Base-by-base conservation (phyloP, 108 stramenopile species). In the Aurantiochytrium sp. region DNA sequence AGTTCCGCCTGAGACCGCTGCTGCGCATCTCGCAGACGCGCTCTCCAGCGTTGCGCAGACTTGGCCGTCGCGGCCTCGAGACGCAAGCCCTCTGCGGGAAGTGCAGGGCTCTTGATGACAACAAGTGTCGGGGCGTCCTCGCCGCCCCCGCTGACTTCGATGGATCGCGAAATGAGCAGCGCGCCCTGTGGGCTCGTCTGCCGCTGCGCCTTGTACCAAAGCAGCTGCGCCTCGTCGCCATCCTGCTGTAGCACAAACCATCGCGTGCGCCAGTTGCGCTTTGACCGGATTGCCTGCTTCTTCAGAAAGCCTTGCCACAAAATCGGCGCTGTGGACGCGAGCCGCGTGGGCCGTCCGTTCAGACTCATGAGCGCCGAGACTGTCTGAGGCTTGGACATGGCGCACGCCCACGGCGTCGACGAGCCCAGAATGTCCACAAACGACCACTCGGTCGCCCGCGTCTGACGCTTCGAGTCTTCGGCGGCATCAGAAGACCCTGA, bases 141-240 rank as follows among this genome's bases (percentile, higher is more conserved):
- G 15, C 19, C 24, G 34, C 59, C 59, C 15, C 34, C 59, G 45
- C 73, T 22, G 24, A 81, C 32, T 24, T 48, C 3, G 73, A 24
- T 81, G 10, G 39, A 41, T 24, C 32, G 21, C n/a, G 73, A 81
- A 48, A 81, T 81, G 1, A 81, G n/a, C n/a, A 81, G 19, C 6
- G 42, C 39, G 2, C 73, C 73, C 36, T 81, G 73, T 12, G 39
- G 45, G 19, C 42, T 48, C 27, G 73, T 48, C 45, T 81, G 73
- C 6, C 73, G 39, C 45, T 81, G 73, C 19, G 73, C n/a, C 45
- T 81, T 81, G 45, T 81, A 81, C 73, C 73, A 81, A 6, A 81
- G 2, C 73, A 81, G 30, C 12, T 81, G 39, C 24, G 45, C 73
- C 27, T 48, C 73, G 34, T 65, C 59, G 15, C 59, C 59, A 27